Base-by-base conservation (phyloP, 306 rosid species). In the Albizia julibrissin region DNA sequence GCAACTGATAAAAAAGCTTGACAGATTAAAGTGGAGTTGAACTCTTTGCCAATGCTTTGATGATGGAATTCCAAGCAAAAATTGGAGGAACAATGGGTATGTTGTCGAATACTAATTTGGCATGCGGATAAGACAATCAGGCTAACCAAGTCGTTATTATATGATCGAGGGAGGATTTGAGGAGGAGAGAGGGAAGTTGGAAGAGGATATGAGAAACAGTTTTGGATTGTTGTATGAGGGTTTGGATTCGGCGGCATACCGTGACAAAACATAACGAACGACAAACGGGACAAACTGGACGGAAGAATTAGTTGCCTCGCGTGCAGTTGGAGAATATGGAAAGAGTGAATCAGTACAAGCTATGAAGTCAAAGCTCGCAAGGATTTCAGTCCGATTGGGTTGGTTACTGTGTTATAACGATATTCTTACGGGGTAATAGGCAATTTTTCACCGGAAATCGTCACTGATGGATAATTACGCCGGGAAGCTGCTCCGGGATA, bases 31-130 rank as follows among this genome's bases (percentile, higher is more conserved):
- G 15, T 0, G 89, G 87, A 10, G 72, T 40, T 16, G 91, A 49
- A 75, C 82, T 58, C 83, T 77, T 64, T 3, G 91, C 18, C 46
- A 79, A 82, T 37, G 87, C 90, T 80, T 83, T 84, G 47, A 91
- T 86, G n/a, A 91, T 61, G 16, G 85, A 72, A 69, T 88, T 89
- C 85, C 83, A 86, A 73, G 89, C 81, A 27, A 91, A 91, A 34
- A 88, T 84, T 0, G 95, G 91, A 0, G 91, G 90, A 10, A 31
- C 34, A 27, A 69, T 82, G 74, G 93, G 91, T 5, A 82, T 29
- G 22, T 82, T 56, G 70, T 62, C 65, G 82, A 91, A 85, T 68
- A 89, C 78, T 10, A 8, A 8, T 49, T 58, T 67, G 42, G 73
- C 73, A 79, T 0, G 89, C 64, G 3, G 84, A 44, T n/a, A 61